Conservation (phyloP, 192 early-diverging fungal genomes). For the Haplosporangium gracile region DNA sequence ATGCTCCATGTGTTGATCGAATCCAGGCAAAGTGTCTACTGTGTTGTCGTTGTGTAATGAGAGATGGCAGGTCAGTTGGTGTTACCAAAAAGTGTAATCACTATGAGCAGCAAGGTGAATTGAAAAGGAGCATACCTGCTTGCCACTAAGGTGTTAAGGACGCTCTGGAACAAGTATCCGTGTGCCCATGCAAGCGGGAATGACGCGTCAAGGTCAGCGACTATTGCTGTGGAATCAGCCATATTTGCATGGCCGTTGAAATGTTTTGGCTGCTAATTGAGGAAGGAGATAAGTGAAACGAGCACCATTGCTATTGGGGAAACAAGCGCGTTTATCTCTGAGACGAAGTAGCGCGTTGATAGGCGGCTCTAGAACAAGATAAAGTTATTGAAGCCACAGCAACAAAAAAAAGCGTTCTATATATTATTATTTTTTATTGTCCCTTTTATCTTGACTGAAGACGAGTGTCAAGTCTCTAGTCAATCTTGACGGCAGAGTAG, state of each 20-base stretch:
- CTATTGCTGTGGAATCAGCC: neutral
- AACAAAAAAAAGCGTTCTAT: neutral
- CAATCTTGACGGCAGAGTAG: conserved; percentile 80
- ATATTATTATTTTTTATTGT: neutral
- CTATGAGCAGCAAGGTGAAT: neutral
- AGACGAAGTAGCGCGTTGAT: no score
- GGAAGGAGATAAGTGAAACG: no score
- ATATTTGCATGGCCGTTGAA: neutral
- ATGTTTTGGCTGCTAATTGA: neutral
- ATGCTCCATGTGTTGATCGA: neutral
- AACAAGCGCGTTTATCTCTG: no score
- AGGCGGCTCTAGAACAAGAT: no score
- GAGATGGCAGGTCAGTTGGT: neutral
- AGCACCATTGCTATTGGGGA: no score
- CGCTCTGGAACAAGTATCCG: neutral
- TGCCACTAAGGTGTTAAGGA: neutral
- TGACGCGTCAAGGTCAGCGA: neutral
- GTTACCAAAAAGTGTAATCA: neutral
- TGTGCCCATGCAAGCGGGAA: neutral
- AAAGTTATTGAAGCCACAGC: neutral
- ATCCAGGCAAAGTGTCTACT: neutral
- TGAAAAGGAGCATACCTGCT: neutral
- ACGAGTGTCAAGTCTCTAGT: neutral
- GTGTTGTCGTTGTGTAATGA: neutral
- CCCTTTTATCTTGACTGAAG: neutral